Conservation (phyloP, 169 alveolate species). For the Cryptosporidium baileyi region DNA sequence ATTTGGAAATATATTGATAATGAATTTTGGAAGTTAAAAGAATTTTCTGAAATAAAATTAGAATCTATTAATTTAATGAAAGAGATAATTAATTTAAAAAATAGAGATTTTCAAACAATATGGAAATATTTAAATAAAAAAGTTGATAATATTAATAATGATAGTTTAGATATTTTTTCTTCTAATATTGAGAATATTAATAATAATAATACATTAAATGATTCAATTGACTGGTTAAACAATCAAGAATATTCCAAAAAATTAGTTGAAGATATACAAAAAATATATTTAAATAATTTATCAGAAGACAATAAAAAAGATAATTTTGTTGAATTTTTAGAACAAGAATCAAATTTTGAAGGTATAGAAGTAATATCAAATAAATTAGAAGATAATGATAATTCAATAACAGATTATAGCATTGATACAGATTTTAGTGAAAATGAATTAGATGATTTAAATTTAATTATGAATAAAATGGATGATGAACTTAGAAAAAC, state of each 20-base stretch:
- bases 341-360: slow-evolving; percentile 11
- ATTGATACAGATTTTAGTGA: background rate
- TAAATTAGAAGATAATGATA: background rate
- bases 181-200: background rate
- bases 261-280: slow-evolving; percentile 9
- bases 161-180: background rate
- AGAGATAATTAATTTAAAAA: background rate
- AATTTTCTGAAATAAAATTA: background rate
- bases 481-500: slow-evolving; percentile 54
- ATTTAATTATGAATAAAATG: slow-evolving; percentile 20
- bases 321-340: background rate
- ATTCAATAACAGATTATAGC: background rate
- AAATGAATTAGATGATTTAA: background rate
- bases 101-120: slow-evolving; percentile 7
- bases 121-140: background rate
- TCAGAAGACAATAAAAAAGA: background rate
- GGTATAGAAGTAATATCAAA: background rate
- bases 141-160: background rate
- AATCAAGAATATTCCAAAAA: slow-evolving; percentile 13
- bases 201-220: background rate
- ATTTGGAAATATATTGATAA: slow-evolving; percentile 9
- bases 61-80: background rate
- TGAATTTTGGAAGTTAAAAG: background rate
- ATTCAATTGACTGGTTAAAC: slow-evolving; percentile 22
- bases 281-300: background rate